These are phyloP conservation scores for Whalleya microplaca DNA, from an alignment of 2,329 filamentous ascomycete genomes.

Conservation along the genomic window DNA sequence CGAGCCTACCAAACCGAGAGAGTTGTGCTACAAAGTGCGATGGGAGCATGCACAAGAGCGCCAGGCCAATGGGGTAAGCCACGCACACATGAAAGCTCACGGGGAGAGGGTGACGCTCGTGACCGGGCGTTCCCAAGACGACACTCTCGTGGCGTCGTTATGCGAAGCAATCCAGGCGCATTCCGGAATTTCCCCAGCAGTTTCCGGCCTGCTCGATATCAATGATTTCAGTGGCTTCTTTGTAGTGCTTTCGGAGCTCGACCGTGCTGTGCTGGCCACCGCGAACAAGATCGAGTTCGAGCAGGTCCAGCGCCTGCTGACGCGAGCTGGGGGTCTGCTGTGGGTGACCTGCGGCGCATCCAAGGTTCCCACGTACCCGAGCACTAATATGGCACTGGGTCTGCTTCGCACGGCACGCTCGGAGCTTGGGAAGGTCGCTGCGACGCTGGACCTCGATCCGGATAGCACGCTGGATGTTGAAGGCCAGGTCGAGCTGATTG, in stretches of 20 bases:
- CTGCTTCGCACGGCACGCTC: slow-evolving; percentile 32
- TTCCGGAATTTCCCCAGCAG: slow-evolving; percentile 14
- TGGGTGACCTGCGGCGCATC: slow-evolving; percentile 30
- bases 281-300: slow-evolving; percentile 18
- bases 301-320: slow-evolving; percentile 21
- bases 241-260: slow-evolving; percentile 25
- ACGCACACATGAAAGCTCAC: slow-evolving; percentile 12
- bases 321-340: slow-evolving; percentile 20
- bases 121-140: slow-evolving; percentile 18
- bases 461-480: slow-evolving; percentile 21
- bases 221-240: slow-evolving; percentile 21
- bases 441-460: slow-evolving; percentile 35
- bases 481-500: slow-evolving; percentile 24
- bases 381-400: slow-evolving; percentile 28
- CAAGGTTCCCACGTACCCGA: slow-evolving; percentile 25
- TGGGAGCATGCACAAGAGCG: slow-evolving; percentile 27
- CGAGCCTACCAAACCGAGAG: slow-evolving; percentile 37
- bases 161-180: slow-evolving; percentile 17
- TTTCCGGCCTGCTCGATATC: slow-evolving; percentile 15
- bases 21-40: slow-evolving; percentile 28
- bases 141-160: slow-evolving; percentile 21
- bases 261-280: slow-evolving; percentile 20
- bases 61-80: slow-evolving; percentile 20
- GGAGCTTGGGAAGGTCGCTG: slow-evolving; percentile 28
- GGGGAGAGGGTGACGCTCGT: slow-evolving; percentile 21